phyloP scores from a whole-genome alignment of 2,329 filamentous ascomycete genomes.

The Phyllosticta citriasiana region DNA sequence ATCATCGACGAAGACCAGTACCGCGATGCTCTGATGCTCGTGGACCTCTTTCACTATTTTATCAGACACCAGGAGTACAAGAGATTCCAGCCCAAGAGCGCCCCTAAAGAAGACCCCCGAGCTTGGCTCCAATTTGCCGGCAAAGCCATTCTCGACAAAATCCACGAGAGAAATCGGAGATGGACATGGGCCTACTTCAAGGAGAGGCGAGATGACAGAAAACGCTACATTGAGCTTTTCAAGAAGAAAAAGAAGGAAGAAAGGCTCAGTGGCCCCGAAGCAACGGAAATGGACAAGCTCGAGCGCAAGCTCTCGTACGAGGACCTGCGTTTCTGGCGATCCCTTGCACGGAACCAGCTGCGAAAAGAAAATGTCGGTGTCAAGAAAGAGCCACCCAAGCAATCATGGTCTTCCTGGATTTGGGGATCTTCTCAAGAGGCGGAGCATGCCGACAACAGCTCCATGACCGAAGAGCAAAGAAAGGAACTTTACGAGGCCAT shows the following conservation, averaged over 20 bases:
- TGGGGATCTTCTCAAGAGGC: slow-evolving; percentile 62
- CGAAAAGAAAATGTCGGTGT: slow-evolving; percentile 89
- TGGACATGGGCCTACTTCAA: slow-evolving; percentile 97
- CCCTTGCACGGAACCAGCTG: slow-evolving; percentile 82
- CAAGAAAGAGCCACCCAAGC: slow-evolving; percentile 64
- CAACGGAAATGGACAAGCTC: slow-evolving; percentile 60
- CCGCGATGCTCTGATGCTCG: slow-evolving; percentile 92
- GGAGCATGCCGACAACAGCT: slow-evolving; percentile 63
- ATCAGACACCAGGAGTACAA: slow-evolving; percentile 97
- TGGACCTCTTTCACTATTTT: slow-evolving; percentile 97
- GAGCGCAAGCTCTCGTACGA: slow-evolving; percentile 89
- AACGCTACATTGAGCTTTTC: slow-evolving; percentile 84
- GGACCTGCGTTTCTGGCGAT: slow-evolving; percentile 94
- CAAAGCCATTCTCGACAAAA: slow-evolving; percentile 80
- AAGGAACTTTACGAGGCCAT: slow-evolving; percentile 97
- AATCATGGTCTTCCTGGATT: slow-evolving; percentile 85
- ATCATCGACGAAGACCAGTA: slow-evolving; percentile 98
- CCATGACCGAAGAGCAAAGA: slow-evolving; percentile 90
- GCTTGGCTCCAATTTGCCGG: slow-evolving; percentile 92
- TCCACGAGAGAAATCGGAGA: slow-evolving; percentile 81
- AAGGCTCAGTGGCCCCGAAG: slow-evolving; percentile 57
- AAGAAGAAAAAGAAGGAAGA: slow-evolving; percentile 78
- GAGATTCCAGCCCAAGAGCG: slow-evolving; percentile 75
- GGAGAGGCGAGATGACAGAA: slow-evolving; percentile 81
- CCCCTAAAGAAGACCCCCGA: slow-evolving; percentile 77